phyloP scores from a whole-genome alignment of 1,139 yeast species.

The Nakaseomyces bracarensis region DNA sequence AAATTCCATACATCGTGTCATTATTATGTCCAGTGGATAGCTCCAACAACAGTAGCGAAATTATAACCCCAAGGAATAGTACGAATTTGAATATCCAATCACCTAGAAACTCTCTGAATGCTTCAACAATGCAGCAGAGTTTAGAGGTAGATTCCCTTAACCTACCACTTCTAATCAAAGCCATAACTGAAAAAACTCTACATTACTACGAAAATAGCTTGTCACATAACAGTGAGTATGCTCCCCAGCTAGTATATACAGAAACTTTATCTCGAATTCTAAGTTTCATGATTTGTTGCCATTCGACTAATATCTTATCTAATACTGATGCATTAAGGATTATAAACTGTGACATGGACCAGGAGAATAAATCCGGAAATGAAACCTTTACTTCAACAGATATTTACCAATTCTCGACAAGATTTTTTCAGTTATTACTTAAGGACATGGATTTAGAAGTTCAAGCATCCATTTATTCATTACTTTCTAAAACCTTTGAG shows the following conservation, averaged over 20 bases:
- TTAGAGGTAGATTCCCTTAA: slow-evolving; percentile 19
- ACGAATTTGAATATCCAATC: slow-evolving; percentile 27
- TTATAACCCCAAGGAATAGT: slow-evolving; percentile 24
- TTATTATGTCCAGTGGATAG: slow-evolving; percentile 26
- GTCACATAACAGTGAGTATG: slow-evolving; percentile 58
- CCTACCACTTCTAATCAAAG: slow-evolving; percentile 45
- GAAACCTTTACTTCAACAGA: slow-evolving; percentile 35
- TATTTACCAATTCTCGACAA: slow-evolving; percentile 45
- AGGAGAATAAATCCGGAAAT: slow-evolving; percentile 16
- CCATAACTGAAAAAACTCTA: slow-evolving; percentile 43
- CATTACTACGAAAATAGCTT: slow-evolving; percentile 54
- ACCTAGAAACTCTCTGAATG: slow-evolving; percentile 37
- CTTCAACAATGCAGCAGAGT: slow-evolving; percentile 11
- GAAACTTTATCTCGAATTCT: slow-evolving; percentile 61
- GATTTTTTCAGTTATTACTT: slow-evolving; percentile 36
- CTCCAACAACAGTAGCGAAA: slow-evolving; percentile 7
- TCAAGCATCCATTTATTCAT: slow-evolving; percentile 54
- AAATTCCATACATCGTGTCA: slow-evolving; percentile 46
- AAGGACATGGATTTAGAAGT: slow-evolving; percentile 41
- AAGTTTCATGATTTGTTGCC: slow-evolving; percentile 50
- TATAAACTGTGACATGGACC: slow-evolving; percentile 9
- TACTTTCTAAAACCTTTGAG: slow-evolving; percentile 58
- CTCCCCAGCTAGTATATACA: slow-evolving; percentile 74
- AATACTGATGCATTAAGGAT: slow-evolving; percentile 34
- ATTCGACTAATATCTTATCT: slow-evolving; percentile 38